phyloP scores from a whole-genome alignment of 2,329 filamentous ascomycete genomes.

The Cucurbitaria berberidis region DNA sequence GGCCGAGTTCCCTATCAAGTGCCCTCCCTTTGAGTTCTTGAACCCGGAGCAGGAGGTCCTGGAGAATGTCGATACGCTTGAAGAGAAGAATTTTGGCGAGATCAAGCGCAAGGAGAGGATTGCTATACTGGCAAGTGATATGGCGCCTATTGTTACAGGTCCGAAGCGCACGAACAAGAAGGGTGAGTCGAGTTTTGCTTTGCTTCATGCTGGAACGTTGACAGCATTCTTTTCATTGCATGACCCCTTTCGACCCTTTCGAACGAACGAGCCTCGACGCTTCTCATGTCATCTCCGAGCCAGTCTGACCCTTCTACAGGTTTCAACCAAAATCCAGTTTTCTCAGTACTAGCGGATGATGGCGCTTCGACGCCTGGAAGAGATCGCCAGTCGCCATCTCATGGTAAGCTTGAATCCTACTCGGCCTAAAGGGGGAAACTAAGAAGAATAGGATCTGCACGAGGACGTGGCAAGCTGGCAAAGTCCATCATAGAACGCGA shows the following conservation, averaged over 20 bases:
- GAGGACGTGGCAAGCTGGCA: conserved; percentile 44
- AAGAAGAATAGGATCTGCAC: conserved; percentile 38
- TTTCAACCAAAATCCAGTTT: conserved; percentile 51
- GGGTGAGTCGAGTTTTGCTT: conserved; percentile 35
- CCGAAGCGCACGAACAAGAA: conserved; percentile 59
- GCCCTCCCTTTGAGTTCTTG: conserved; percentile 71
- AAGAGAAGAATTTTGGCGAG: conserved; percentile 73
- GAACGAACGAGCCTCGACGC: too few relatives aligned
- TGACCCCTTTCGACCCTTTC: too few relatives aligned
- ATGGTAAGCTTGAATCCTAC: conserved; percentile 27
- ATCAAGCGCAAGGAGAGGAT: conserved; percentile 76
- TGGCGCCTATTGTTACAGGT: conserved; percentile 67
- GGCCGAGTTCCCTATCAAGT: conserved; percentile 58
- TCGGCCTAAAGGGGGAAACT: neutral
- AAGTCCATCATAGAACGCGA: conserved; percentile 46
- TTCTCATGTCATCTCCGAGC: neutral
- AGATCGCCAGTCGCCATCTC: conserved; percentile 50
- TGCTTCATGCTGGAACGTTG: neutral
- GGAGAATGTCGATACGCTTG: conserved; percentile 77
- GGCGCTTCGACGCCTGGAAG: conserved; percentile 48
- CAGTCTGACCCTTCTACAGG: conserved; percentile 25
- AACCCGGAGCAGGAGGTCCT: conserved; percentile 67
- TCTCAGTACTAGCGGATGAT: conserved; percentile 49
- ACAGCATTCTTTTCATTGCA: neutral
- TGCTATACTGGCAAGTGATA: conserved; percentile 74